phyloP scores from a whole-genome alignment of 768 basidiomycete species.

The Rhodotorula paludigena region DNA sequence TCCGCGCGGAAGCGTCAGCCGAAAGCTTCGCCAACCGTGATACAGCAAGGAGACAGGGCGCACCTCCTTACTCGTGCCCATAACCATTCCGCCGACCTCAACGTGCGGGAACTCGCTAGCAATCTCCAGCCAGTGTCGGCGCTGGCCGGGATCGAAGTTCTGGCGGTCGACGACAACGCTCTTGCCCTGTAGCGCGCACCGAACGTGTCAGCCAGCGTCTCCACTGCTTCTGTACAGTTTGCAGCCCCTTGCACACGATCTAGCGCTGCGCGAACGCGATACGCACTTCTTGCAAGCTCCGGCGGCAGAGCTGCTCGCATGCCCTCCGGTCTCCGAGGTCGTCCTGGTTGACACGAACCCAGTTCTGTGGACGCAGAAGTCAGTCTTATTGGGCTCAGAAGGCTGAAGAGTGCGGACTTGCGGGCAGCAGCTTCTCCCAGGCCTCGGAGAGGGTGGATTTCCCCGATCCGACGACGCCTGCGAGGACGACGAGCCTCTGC shows the following conservation, averaged over 20 bases:
- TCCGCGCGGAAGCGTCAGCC: too few relatives aligned
- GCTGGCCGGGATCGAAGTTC: constrained; percentile 35
- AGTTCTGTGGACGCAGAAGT: not conserved
- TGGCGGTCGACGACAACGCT: constrained; percentile 35
- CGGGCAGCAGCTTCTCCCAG: constrained; percentile 6
- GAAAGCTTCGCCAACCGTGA: too few relatives aligned
- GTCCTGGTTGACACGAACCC: constrained; percentile 36
- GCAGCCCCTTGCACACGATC: too few relatives aligned
- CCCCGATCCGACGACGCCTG: constrained; percentile 33
- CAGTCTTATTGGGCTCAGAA: not conserved
- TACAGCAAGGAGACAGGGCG: not conserved
- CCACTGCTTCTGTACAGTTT: too few relatives aligned
- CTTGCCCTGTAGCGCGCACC: not conserved
- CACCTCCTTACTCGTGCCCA: constrained; percentile 22
- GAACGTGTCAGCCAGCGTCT: too few relatives aligned
- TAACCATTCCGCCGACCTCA: constrained; percentile 25
- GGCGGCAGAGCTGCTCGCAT: too few relatives aligned
- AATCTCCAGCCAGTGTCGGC: constrained; percentile 34
- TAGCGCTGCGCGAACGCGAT: too few relatives aligned
- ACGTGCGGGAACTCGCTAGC: constrained; percentile 22
- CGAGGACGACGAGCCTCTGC: constrained; percentile 22
- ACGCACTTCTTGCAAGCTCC: too few relatives aligned
- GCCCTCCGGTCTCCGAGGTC: constrained; percentile 30
- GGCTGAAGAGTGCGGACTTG: not conserved
- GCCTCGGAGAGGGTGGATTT: constrained; percentile 20